Evolutionary conservation across 192 early-diverging fungal species (phyloP).

Genomic region (Mortierella claussenii): DNA sequence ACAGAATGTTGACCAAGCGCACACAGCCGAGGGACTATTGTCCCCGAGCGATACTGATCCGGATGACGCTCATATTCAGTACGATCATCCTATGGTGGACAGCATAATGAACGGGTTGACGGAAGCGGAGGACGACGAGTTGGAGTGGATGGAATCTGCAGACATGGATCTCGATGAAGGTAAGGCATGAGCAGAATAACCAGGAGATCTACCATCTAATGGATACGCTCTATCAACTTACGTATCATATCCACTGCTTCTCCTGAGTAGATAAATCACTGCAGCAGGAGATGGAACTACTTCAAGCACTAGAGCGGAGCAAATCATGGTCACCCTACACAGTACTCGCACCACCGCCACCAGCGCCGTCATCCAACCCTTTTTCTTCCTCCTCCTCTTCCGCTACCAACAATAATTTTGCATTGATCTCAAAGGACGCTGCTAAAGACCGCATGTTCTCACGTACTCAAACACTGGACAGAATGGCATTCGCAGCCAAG

Average conservation of each 20-base stretch:
- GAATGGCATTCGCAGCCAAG: not conserved
- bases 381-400: not conserved
- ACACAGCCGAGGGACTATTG: too few relatives aligned
- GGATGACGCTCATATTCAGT: not conserved
- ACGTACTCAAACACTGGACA: slow-evolving; percentile 22
- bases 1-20: not conserved
- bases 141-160: not conserved
- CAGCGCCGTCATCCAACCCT: not conserved
- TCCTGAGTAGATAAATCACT: slow-evolving; percentile 11
- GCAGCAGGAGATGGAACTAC: slow-evolving; percentile 23
- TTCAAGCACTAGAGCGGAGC: slow-evolving; percentile 21
- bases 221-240: too few relatives aligned
- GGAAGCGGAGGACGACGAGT: slow-evolving; percentile 1
- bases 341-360: not conserved
- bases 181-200: not conserved
- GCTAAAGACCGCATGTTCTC: slow-evolving; percentile 14
- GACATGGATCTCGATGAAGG: slow-evolving; percentile 34
- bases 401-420: not conserved
- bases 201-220: too few relatives aligned
- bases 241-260: not conserved
- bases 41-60: not conserved
- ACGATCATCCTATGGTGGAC: slow-evolving; percentile 27
- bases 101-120: slow-evolving; percentile 38
- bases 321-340: slow-evolving; percentile 42
- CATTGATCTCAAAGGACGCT: slow-evolving; percentile 1